A percentile compares a stretch with the other conserved stretches of the same genome.
These are phyloP conservation scores for Laetiporus sulphureus DNA, from an alignment of 1,284 basidiomycete species.

Conservation along the genomic window DNA sequence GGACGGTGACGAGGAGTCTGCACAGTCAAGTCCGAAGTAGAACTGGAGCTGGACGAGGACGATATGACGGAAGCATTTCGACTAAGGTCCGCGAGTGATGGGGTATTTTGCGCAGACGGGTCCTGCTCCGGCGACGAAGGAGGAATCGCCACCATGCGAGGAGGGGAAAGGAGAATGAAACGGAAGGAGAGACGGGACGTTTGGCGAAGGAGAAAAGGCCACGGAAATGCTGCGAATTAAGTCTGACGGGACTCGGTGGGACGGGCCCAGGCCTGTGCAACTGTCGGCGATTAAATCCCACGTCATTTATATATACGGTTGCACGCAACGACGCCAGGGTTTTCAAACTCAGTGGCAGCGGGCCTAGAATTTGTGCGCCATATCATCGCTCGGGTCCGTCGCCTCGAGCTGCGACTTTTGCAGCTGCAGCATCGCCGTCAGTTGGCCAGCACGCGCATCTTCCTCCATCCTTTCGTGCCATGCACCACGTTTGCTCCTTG, in stretches of 20 bases:
- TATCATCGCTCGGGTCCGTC: no score
- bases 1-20: conserved; percentile 41
- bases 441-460: no score
- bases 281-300: conserved; percentile 9
- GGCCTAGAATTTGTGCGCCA: no score
- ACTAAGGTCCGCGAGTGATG: conserved; percentile 56
- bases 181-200: conserved; percentile 4
- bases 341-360: no score
- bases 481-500: no score
- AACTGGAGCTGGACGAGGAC: conserved; percentile 58
- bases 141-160: conserved; percentile 36
- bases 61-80: conserved; percentile 72
- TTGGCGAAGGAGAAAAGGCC: background rate
- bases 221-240: conserved; percentile 5
- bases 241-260: background rate
- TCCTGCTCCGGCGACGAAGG: conserved; percentile 32
- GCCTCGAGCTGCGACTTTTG: no score
- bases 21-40: conserved; percentile 34
- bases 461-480: no score
- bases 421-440: no score
- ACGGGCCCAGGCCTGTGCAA: conserved; percentile 7
- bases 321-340: no score
- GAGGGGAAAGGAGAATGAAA: conserved; percentile 10
- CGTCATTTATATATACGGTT: no score
- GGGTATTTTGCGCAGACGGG: conserved; percentile 23